Evolutionary conservation across 306 rosid genomes (phyloP).

Genomic region (Myrica gale): DNA sequence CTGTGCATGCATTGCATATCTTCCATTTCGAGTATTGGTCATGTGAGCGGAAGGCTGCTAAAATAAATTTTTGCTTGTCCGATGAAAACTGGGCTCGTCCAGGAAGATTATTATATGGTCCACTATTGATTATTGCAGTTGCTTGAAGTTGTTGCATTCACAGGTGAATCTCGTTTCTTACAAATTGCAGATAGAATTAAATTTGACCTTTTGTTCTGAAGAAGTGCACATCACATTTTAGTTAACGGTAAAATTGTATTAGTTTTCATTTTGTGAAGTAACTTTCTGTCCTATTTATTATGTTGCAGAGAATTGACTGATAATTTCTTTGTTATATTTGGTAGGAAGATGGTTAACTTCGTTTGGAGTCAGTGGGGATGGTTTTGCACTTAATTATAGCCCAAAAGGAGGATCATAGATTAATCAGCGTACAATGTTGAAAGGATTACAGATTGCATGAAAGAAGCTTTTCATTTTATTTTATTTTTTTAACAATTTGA

Average conservation of each 20-base stretch:
- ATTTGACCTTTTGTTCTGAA: too few species aligned
- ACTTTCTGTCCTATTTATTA: neutral
- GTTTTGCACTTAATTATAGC: neutral
- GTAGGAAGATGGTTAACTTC: conserved; percentile 11
- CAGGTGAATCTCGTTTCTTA: conserved; percentile 13
- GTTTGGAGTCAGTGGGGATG: neutral
- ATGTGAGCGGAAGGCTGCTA: neutral
- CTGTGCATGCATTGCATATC: conserved; percentile 11
- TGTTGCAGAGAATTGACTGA: neutral
- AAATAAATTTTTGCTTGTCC: neutral
- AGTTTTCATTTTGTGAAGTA: neutral
- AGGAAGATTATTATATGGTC: neutral
- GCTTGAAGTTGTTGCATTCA: neutral
- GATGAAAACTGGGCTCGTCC: neutral
- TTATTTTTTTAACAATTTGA: too few species aligned
- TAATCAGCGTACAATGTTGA: neutral
- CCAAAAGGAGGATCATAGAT: neutral
- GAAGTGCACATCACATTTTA: too few species aligned
- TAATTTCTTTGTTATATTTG: conserved; percentile 16
- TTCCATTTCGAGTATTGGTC: neutral
- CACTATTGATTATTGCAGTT: neutral
- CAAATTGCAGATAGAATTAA: conserved; percentile 2
- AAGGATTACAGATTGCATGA: too few species aligned
- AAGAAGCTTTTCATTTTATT: too few species aligned
- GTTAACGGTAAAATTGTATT: neutral